These are phyloP conservation scores for Torulaspora quercuum DNA, from an alignment of 805 yeast species.

Conservation along the genomic window DNA sequence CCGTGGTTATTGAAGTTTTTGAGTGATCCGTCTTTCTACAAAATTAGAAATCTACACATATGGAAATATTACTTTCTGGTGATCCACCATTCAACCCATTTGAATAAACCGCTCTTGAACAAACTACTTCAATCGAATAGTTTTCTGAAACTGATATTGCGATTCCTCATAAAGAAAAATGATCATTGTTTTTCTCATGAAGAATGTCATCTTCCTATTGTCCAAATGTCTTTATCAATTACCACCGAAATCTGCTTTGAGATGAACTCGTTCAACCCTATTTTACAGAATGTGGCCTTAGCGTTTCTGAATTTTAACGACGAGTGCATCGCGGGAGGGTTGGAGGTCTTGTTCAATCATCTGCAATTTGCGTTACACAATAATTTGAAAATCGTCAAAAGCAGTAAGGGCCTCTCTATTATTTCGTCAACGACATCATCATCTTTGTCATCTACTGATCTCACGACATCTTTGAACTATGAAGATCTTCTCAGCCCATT, in stretches of 20 bases:
- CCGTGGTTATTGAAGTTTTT: slow-evolving; percentile 25
- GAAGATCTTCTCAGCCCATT: slow-evolving; percentile 22
- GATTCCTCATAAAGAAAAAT: slow-evolving; percentile 8
- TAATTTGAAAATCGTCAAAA: slow-evolving; percentile 12
- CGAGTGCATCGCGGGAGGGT: slow-evolving; percentile 22
- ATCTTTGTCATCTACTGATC: slow-evolving; percentile 1
- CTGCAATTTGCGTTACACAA: slow-evolving; percentile 24
- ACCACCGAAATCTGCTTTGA: slow-evolving; percentile 15
- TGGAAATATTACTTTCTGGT: slow-evolving; percentile 34
- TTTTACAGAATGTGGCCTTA: slow-evolving; percentile 10
- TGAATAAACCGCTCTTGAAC: slow-evolving; percentile 18
- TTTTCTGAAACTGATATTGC: slow-evolving; percentile 15
- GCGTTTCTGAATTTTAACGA: slow-evolving; percentile 12
- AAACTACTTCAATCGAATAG: slow-evolving; percentile 16
- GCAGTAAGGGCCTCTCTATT: slow-evolving; percentile 15
- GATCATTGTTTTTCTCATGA: slow-evolving; percentile 4
- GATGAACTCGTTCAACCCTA: slow-evolving; percentile 10
- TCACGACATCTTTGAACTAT: slow-evolving; percentile 3
- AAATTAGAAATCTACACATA: slow-evolving; percentile 21
- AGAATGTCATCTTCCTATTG: slow-evolving; percentile 8
- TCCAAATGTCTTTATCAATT: slow-evolving; percentile 14
- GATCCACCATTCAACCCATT: slow-evolving; percentile 25
- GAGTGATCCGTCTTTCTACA: slow-evolving; percentile 12
- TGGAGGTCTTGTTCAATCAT: slow-evolving; percentile 25
- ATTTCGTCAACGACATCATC: slow-evolving; percentile 8